These are phyloP conservation scores for Raffaelea ambrosiae DNA, from an alignment of 2,329 filamentous ascomycete genomes.

Conservation along the genomic window DNA sequence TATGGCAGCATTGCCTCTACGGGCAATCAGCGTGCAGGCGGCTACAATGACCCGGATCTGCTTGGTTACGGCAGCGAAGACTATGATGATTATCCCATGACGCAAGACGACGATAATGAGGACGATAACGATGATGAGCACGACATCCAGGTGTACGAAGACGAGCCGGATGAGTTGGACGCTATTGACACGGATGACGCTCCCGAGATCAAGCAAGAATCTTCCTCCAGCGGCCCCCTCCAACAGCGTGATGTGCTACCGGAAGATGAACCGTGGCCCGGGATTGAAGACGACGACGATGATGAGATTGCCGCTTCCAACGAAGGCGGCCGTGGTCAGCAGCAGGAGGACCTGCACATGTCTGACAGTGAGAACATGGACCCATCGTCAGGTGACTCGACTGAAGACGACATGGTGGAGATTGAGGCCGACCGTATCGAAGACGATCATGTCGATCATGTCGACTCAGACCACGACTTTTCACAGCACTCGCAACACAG, in stretches of 20 bases:
- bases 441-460: not conserved
- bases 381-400: slow-evolving; percentile 20
- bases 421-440: slow-evolving; percentile 3
- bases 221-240: no score
- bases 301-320: no score
- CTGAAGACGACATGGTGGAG: no score
- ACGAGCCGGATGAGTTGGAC: slow-evolving; percentile 7
- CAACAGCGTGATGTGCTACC: slow-evolving; percentile 22
- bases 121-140: slow-evolving; percentile 25
- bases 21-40: slow-evolving; percentile 17
- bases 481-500: not conserved
- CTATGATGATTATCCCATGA: slow-evolving; percentile 18
- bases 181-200: not conserved
- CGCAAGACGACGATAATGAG: slow-evolving; percentile 27
- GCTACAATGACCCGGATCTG: slow-evolving; percentile 14
- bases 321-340: not conserved
- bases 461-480: not conserved
- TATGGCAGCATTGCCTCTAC: slow-evolving; percentile 12
- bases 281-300: slow-evolving; percentile 37
- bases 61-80: slow-evolving; percentile 16
- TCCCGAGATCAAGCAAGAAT: not conserved
- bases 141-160: slow-evolving; percentile 21
- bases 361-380: slow-evolving; percentile 45
- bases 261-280: slow-evolving; percentile 49
- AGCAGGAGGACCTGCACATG: slow-evolving; percentile 18